Percentiles rank a stretch among this genome's conserved stretches.
Evolutionary conservation across 2,329 filamentous ascomycete genomes (phyloP).

Genomic region (Leptographium radiaticola): DNA sequence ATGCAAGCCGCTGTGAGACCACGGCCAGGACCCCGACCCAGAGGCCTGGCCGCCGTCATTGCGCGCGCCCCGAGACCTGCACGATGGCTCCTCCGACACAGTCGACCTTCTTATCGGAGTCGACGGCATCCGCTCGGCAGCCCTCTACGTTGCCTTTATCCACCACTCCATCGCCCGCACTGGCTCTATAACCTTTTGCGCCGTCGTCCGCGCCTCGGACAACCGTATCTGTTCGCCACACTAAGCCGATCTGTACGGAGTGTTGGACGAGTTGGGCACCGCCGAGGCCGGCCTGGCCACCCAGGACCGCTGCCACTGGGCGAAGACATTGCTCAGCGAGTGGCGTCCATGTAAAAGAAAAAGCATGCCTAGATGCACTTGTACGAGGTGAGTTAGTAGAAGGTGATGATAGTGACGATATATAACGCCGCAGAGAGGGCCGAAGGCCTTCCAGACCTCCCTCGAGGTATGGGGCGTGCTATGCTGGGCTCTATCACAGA

Average conservation of each 20-base stretch:
- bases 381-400: too few species aligned
- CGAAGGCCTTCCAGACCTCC: too few species aligned
- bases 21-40: too few species aligned
- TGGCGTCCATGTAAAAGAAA: neutral
- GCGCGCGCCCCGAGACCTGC: slow-evolving; percentile 27
- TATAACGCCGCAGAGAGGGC: too few species aligned
- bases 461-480: too few species aligned
- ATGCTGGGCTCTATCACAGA: too few species aligned
- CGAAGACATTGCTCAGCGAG: slow-evolving; percentile 3
- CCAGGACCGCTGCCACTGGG: neutral
- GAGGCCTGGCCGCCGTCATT: slow-evolving; percentile 23
- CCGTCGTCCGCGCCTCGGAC: slow-evolving; percentile 1
- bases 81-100: slow-evolving; percentile 25
- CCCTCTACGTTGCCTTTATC: slow-evolving; percentile 1
- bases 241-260: slow-evolving; percentile 1
- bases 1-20: too few species aligned
- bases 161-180: neutral
- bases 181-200: slow-evolving; percentile 1
- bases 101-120: slow-evolving; percentile 37
- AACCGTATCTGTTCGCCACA: slow-evolving; percentile 4
- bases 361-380: slow-evolving; percentile 6
- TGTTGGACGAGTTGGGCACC: slow-evolving; percentile 8
- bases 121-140: slow-evolving; percentile 33
- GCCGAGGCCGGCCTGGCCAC: slow-evolving; percentile 7
- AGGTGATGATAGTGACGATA: too few species aligned